Conservation (phyloP, 2,329 filamentous ascomycete species). For the Aaosphaeria arxii region DNA sequence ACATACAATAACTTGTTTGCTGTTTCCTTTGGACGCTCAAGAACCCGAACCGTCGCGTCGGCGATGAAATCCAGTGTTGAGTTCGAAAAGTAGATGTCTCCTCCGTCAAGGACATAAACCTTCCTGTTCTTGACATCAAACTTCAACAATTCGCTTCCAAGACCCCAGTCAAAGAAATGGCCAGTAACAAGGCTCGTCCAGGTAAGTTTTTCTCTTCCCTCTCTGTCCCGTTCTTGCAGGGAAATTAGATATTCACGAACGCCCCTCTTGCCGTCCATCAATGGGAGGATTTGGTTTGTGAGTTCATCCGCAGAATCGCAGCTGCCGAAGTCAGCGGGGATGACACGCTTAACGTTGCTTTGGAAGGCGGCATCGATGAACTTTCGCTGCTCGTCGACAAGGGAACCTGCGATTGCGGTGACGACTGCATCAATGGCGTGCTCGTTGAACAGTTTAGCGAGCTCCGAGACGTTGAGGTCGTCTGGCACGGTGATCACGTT, state of each 20-base stretch:
- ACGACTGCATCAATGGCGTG: constrained; percentile 48
- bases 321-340: constrained; percentile 59
- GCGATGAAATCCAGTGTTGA: constrained; percentile 54
- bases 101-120: constrained; percentile 57
- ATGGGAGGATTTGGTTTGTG: constrained; percentile 46
- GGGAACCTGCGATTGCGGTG: constrained; percentile 48
- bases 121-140: constrained; percentile 51
- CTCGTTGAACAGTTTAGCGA: constrained; percentile 42
- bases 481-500: constrained; percentile 41
- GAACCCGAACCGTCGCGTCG: constrained; percentile 50
- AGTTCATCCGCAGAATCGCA: constrained; percentile 41
- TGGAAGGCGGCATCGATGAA: constrained; percentile 59
- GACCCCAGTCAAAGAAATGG: constrained; percentile 61
- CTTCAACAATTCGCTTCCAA: constrained; percentile 49
- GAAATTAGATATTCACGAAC: constrained; percentile 46
- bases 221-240: constrained; percentile 42
- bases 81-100: constrained; percentile 53
- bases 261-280: constrained; percentile 52
- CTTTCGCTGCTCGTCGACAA: constrained; percentile 45
- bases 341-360: constrained; percentile 58
- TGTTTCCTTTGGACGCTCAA: constrained; percentile 47
- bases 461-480: constrained; percentile 28
- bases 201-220: constrained; percentile 40
- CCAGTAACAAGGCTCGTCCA: constrained; percentile 62
- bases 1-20: constrained; percentile 59